These are phyloP conservation scores for Schrenkiella parvula DNA, from an alignment of 345 rosid species.

Conservation along the genomic window DNA sequence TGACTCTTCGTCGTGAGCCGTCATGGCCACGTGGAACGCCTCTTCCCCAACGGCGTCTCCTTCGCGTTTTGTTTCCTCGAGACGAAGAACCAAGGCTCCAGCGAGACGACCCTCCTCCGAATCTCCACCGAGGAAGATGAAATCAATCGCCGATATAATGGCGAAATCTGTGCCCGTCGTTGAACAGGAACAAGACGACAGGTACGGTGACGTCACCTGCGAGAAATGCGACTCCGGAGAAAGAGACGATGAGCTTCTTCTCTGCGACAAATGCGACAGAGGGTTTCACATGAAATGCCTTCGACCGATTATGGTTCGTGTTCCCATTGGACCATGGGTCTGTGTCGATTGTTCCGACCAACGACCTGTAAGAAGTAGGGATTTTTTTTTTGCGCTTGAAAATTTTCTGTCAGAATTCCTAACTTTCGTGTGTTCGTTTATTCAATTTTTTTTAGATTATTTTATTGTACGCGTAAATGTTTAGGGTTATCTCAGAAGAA, in stretches of 20 bases:
- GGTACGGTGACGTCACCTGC: slow-evolving; percentile 49
- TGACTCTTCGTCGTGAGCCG: slow-evolving; percentile 15
- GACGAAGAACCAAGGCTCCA: slow-evolving; percentile 47
- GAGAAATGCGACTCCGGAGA: slow-evolving; percentile 78
- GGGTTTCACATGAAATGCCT: slow-evolving; percentile 93
- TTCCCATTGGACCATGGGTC: slow-evolving; percentile 81
- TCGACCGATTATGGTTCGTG: slow-evolving; percentile 73
- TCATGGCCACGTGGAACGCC: slow-evolving; percentile 33
- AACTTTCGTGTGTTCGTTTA: not conserved
- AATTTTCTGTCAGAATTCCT: not conserved
- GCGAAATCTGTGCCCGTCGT: slow-evolving; percentile 45
- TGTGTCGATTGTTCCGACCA: slow-evolving; percentile 67
- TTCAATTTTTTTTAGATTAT: not conserved
- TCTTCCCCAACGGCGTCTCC: slow-evolving; percentile 31
- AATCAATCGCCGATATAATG: slow-evolving; percentile 50
- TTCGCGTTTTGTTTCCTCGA: slow-evolving; percentile 35
- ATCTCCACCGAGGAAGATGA: slow-evolving; percentile 51
- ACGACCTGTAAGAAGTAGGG: slow-evolving; percentile 82
- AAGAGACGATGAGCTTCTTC: slow-evolving; percentile 58
- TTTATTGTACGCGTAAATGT: slow-evolving; percentile 13
- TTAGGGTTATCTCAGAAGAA: slow-evolving; percentile 81
- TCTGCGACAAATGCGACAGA: slow-evolving; percentile 79
- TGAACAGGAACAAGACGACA: slow-evolving; percentile 34
- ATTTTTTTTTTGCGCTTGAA: not conserved
- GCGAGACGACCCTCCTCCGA: slow-evolving; percentile 38